Conservation (phyloP, 805 yeast species). For the Metschnikowia picachoensis region DNA sequence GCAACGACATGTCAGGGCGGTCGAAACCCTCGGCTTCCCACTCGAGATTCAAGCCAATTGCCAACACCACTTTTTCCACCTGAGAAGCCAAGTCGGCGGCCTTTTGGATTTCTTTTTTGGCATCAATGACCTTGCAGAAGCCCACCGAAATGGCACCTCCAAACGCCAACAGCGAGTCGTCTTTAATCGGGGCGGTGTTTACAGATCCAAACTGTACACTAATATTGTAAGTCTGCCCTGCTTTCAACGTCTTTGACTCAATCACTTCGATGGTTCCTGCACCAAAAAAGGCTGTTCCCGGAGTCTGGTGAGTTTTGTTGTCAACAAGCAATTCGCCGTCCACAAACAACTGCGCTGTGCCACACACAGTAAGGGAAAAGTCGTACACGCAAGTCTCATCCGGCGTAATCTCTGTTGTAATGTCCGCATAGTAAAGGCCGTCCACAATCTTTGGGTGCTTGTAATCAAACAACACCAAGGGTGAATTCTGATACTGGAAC, state of each 20-base stretch:
- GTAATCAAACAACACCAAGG: slow-evolving; percentile 19
- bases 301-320: slow-evolving; percentile 6
- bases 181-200: slow-evolving; percentile 9
- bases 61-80: slow-evolving; percentile 51
- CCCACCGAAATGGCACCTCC: slow-evolving; percentile 25
- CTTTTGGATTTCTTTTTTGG: slow-evolving; percentile 22
- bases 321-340: slow-evolving; percentile 15
- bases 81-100: slow-evolving; percentile 49
- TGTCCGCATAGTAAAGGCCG: slow-evolving; percentile 14
- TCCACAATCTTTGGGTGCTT: slow-evolving; percentile 1
- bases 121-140: slow-evolving; percentile 19
- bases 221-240: slow-evolving; percentile 8
- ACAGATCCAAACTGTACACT: slow-evolving; percentile 12
- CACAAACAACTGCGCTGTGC: slow-evolving; percentile 14
- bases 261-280: slow-evolving; percentile 12
- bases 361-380: slow-evolving; percentile 13
- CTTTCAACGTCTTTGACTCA: slow-evolving; percentile 7
- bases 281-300: slow-evolving; percentile 12
- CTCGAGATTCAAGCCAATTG: slow-evolving; percentile 49
- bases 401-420: slow-evolving; percentile 22
- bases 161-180: slow-evolving; percentile 23
- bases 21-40: slow-evolving; percentile 64
- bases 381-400: slow-evolving; percentile 18
- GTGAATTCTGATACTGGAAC: slow-evolving; percentile 14
- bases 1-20: slow-evolving; percentile 47